These are phyloP conservation scores for Planoprotostelium fungivorum DNA, from an alignment of 78 protist genomes.

Conservation along the genomic window DNA sequence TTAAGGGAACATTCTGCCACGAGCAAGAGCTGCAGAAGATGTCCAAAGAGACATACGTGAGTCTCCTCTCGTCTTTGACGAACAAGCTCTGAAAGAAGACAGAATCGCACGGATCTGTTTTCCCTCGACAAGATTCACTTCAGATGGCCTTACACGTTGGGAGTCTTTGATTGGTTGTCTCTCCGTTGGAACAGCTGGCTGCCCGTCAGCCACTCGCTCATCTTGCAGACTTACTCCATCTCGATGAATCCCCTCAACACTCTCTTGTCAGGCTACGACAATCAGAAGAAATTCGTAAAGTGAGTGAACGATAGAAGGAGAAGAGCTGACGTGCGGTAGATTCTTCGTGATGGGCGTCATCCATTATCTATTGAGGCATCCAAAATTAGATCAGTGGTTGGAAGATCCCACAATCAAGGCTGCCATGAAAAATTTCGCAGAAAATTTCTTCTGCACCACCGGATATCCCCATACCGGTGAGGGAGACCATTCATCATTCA, in stretches of 20 bases:
- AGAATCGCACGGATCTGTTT: neutral
- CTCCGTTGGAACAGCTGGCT: neutral
- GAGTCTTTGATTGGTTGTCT: neutral
- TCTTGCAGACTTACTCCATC: neutral
- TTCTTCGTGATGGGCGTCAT: neutral
- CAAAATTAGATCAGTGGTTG: neutral
- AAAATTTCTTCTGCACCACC: neutral
- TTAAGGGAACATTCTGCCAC: slow-evolving; percentile 8
- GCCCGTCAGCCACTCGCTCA: neutral
- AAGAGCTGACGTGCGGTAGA: neutral
- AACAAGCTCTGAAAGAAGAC: neutral
- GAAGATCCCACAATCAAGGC: neutral
- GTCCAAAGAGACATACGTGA: neutral
- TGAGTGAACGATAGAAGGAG: neutral
- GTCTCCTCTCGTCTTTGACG: neutral
- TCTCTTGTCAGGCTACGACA: neutral
- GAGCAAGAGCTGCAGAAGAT: neutral
- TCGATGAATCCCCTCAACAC: neutral
- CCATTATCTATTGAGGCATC: neutral
- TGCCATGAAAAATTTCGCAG: neutral
- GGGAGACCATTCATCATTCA: neutral
- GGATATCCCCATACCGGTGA: neutral
- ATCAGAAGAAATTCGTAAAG: neutral
- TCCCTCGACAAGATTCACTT: neutral
- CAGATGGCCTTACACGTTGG: neutral